Conservation (phyloP, 2,329 filamentous ascomycete genomes). For the Plectosphaerella sp. region DNA sequence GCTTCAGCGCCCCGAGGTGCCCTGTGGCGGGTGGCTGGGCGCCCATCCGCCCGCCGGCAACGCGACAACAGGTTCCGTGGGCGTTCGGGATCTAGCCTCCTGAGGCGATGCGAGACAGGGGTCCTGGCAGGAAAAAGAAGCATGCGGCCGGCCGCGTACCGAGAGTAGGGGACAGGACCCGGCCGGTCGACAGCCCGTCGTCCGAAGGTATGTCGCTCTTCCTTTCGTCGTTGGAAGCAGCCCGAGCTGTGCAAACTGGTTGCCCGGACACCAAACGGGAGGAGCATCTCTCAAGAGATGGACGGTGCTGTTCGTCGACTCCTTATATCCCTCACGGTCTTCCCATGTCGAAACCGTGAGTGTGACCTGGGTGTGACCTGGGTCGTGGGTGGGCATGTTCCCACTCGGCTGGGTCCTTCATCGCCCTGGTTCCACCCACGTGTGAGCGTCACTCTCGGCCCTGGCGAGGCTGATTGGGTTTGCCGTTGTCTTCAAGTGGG, state of each 20-base stretch:
- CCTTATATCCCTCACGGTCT: slow-evolving; percentile 4
- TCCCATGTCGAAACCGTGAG: background rate
- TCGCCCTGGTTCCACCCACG: slow-evolving; percentile 12
- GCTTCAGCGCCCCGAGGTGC: background rate
- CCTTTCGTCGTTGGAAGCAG: too few species aligned
- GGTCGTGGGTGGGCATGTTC: background rate
- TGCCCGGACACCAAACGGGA: background rate
- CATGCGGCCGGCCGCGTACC: background rate
- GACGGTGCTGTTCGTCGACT: background rate
- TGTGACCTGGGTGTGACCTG: too few species aligned
- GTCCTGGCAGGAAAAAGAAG: background rate
- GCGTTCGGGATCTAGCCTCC: background rate
- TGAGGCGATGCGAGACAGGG: background rate
- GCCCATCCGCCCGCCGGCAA: background rate
- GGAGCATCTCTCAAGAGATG: background rate
- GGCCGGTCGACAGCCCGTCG: background rate
- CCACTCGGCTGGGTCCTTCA: slow-evolving; percentile 2
- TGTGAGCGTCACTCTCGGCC: slow-evolving; percentile 7
- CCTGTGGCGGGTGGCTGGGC: background rate
- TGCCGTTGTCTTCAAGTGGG: slow-evolving; percentile 8
- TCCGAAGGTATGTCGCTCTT: too few species aligned
- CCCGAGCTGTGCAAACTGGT: background rate
- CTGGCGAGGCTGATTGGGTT: slow-evolving; percentile 11
- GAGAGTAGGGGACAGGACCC: background rate
- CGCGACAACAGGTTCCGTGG: background rate